Percentiles rank a stretch among this genome's conserved stretches.
phyloP scores from a whole-genome alignment of 768 basidiomycete species.

The Calocybe cyanea region DNA sequence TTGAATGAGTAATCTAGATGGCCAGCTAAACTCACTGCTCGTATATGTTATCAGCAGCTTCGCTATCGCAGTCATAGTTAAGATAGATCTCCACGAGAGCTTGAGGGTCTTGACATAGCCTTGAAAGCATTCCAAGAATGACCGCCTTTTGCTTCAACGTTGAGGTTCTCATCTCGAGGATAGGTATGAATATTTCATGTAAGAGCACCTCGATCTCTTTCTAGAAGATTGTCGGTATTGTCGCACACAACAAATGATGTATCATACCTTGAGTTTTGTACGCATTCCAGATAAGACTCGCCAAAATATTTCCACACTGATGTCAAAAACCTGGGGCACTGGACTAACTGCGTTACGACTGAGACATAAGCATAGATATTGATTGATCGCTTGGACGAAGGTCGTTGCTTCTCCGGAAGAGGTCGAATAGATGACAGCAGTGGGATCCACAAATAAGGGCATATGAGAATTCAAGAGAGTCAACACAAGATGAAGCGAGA shows the following conservation, averaged over 20 bases:
- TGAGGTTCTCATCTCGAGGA: constrained; percentile 96
- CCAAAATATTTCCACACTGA: constrained; percentile 99
- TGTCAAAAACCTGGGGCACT: constrained; percentile 95
- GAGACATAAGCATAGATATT: constrained; percentile 89
- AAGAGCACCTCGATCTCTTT: constrained; percentile 99
- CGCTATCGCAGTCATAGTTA: constrained; percentile 97
- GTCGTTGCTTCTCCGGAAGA: constrained; percentile 84
- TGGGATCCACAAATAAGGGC: constrained; percentile 82
- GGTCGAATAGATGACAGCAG: constrained; percentile 88
- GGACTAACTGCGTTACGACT: constrained; percentile 95
- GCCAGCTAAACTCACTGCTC: constrained; percentile 64
- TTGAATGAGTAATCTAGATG: neutral
- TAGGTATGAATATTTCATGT: constrained; percentile 98
- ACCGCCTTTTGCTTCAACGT: constrained; percentile 93
- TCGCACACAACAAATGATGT: neutral
- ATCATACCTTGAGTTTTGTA: constrained; percentile 85
- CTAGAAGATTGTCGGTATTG: constrained; percentile 37
- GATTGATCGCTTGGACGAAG: constrained; percentile 92
- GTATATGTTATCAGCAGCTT: constrained; percentile 94
- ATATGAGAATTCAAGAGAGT: constrained; percentile 91
- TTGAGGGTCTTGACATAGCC: constrained; percentile 93
- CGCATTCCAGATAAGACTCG: constrained; percentile 91
- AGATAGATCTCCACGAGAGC: constrained; percentile 97
- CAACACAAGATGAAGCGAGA: constrained; percentile 91
- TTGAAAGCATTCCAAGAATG: constrained; percentile 82